Evolutionary conservation across 345 rosid genomes (phyloP), one percentile per base, ranked within the genome.

Genomic region (Eutrema yunnanense): DNA sequence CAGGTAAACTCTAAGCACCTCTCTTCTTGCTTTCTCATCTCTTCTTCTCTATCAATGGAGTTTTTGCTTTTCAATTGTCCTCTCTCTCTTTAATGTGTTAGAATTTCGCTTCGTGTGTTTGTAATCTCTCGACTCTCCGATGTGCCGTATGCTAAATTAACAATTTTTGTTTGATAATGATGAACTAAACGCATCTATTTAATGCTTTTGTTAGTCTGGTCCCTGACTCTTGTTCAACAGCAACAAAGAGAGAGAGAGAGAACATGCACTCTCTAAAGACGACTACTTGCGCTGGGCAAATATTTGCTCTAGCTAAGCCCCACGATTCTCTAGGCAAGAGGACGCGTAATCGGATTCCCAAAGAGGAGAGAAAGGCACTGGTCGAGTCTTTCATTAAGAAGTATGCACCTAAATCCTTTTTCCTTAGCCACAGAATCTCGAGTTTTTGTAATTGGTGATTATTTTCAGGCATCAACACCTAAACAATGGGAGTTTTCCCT

Each of bases 311-410:
- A 54, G 85, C 99, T 11, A 95, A 88, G 81, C 48, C 70, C 69
- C 83, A 84, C 77, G 97, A 86, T 38, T 88, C 88, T 52, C 84
- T 77, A 3, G 92, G 90, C 70, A 91, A 73, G 83, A 91, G 83
- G 77, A 50, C 96, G 13, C 89, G 97, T 44, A 78, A 84, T 82
- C 97, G 97, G n/a, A 91, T 86, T 29, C 88, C 99, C 6, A 95
- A 89, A 85, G 89, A 87, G 73, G 97, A 95, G 84, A 89, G 99
- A 76, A 95, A 95, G 79, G 59, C 78, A 72, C 83, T 95, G 82
- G 92, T 88, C 9, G 92, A 85, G 67, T 84, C 95, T 51, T 95
- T 92, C 71, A 85, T 95, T n/a, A 87, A 87, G 29, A 91, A 80
- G 99, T 95, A 91, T 85, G 6, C 2, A 30, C 9, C 9, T 54